phyloP scores from a whole-genome alignment of 805 yeast species.

The Blastobotrys mokoenaii region DNA sequence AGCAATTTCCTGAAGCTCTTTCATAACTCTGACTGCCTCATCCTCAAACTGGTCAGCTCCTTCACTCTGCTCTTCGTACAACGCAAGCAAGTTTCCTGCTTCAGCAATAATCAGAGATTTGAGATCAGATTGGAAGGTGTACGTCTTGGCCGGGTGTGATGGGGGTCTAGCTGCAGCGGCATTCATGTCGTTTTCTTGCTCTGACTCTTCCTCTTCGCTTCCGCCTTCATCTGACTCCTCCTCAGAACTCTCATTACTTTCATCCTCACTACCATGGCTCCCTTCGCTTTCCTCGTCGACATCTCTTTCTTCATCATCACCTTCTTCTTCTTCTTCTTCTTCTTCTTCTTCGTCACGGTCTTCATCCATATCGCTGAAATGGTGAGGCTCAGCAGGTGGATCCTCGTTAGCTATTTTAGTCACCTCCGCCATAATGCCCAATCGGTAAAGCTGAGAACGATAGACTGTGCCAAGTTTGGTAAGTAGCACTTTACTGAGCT shows the following conservation, averaged over 20 bases:
- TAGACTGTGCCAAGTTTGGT: constrained; percentile 37
- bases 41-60: constrained; percentile 13
- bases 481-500: constrained; percentile 39
- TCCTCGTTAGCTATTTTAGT: constrained; percentile 16
- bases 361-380: constrained; percentile 7
- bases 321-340: constrained; percentile 22
- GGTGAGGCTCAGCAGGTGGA: background rate
- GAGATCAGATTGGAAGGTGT: constrained; percentile 10
- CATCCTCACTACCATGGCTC: constrained; percentile 19
- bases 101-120: constrained; percentile 4
- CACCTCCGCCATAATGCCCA: constrained; percentile 59
- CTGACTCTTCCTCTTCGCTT: constrained; percentile 20
- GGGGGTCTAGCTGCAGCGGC: background rate
- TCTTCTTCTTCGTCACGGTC: constrained; percentile 16
- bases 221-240: constrained; percentile 19
- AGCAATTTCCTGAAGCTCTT: constrained; percentile 17
- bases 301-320: constrained; percentile 22
- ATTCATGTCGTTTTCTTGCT: constrained; percentile 19
- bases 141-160: background rate
- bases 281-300: constrained; percentile 29
- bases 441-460: constrained; percentile 49
- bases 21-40: constrained; percentile 21
- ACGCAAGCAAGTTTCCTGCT: constrained; percentile 4
- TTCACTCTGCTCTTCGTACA: constrained; percentile 1
- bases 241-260: constrained; percentile 21